phyloP scores from a whole-genome alignment of 768 basidiomycete species.

The Boletus reticuloceps region DNA sequence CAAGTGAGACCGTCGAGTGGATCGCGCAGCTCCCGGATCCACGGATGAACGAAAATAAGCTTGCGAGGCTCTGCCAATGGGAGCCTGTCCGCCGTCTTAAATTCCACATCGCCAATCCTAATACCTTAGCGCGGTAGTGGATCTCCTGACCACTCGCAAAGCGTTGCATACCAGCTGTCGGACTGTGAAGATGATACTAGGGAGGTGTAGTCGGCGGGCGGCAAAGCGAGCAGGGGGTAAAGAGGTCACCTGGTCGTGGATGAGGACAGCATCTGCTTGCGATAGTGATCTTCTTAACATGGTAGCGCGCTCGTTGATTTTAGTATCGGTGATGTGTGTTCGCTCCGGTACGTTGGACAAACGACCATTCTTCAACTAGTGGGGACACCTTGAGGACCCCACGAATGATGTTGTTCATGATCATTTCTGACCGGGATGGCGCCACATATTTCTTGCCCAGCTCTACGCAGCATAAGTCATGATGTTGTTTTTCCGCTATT shows the following conservation, averaged over 20 bases:
- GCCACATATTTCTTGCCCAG: background rate
- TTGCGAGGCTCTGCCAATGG: background rate
- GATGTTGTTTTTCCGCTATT: fast-evolving
- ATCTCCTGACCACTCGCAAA: background rate
- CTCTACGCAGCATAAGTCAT: background rate
- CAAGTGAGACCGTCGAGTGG: background rate
- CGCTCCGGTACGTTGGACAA: background rate
- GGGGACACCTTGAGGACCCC: background rate
- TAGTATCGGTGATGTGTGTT: no score
- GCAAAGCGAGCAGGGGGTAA: background rate
- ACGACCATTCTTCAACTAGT: background rate
- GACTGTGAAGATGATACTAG: background rate
- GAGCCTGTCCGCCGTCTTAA: background rate
- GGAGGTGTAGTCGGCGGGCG: background rate
- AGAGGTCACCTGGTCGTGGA: background rate
- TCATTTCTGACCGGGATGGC: background rate
- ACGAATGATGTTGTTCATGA: background rate
- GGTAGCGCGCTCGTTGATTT: background rate
- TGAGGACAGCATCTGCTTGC: background rate
- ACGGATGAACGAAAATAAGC: slow-evolving; percentile 3
- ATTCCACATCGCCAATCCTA: background rate
- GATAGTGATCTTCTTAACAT: background rate
- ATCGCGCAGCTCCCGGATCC: background rate
- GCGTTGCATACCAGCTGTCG: background rate
- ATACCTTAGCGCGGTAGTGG: background rate